Conservation (phyloP, 306 rosid genomes). For the Vigna angularis region DNA sequence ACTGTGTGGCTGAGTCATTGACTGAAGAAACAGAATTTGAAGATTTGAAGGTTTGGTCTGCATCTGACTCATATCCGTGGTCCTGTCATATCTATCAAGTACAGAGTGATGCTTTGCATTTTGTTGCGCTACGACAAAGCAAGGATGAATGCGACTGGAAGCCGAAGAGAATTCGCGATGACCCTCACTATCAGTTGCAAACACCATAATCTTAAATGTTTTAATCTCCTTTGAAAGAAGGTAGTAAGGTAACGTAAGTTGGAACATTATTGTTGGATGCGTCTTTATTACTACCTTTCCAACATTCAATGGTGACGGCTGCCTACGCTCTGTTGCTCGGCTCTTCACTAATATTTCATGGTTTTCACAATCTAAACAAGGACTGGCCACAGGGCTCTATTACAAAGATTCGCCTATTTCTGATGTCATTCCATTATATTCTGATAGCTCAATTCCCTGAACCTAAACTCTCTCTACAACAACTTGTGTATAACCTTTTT, state of each 20-base stretch:
- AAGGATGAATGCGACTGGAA: slow-evolving; percentile 82
- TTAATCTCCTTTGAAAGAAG: slow-evolving; percentile 16
- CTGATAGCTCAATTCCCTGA: too few species aligned
- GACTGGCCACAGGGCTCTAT: too few species aligned
- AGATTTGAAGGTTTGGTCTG: slow-evolving; percentile 85
- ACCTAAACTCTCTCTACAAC: too few species aligned
- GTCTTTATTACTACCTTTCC: background rate
- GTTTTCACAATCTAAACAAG: too few species aligned
- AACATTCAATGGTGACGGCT: too few species aligned
- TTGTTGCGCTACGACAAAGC: slow-evolving; percentile 75
- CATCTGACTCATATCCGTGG: slow-evolving; percentile 94
- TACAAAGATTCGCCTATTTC: too few species aligned
- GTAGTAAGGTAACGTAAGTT: background rate
- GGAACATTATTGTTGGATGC: background rate
- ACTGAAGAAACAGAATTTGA: slow-evolving; percentile 85
- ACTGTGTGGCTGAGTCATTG: slow-evolving; percentile 76
- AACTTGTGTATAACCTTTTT: too few species aligned
- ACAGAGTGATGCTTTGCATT: slow-evolving; percentile 89
- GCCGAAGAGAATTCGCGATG: slow-evolving; percentile 76
- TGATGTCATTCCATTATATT: too few species aligned
- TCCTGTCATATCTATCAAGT: slow-evolving; percentile 87
- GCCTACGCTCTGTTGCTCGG: too few species aligned
- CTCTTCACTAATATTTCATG: too few species aligned
- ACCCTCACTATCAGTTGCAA: slow-evolving; percentile 52
- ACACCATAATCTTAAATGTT: slow-evolving; percentile 38